phyloP scores from a whole-genome alignment of 768 basidiomycete species.

The Xerocomellus amylosporus region DNA sequence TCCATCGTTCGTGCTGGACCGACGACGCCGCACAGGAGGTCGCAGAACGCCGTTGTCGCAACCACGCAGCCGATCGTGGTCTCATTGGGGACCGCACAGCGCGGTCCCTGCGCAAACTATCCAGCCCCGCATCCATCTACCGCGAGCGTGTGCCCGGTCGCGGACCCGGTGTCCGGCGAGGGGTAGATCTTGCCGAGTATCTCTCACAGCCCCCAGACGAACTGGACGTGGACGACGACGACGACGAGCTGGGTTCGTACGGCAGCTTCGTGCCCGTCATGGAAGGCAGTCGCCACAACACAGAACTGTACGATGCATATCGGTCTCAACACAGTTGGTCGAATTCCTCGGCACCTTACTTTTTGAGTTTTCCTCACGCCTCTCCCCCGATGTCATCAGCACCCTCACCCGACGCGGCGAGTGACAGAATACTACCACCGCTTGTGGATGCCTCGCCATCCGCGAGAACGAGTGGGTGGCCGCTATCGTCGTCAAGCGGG shows the following conservation, averaged over 20 bases:
- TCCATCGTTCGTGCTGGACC: not conserved
- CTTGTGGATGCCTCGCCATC: conserved; percentile 28
- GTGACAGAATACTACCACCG: conserved; percentile 29
- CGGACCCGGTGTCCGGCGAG: conserved; percentile 29
- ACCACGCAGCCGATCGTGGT: conserved; percentile 48
- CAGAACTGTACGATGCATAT: conserved; percentile 67
- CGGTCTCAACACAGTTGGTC: conserved; percentile 36
- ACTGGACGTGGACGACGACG: conserved; percentile 62
- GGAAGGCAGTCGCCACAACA: conserved; percentile 56
- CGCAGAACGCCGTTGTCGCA: conserved; percentile 65
- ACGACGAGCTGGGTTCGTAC: conserved; percentile 57
- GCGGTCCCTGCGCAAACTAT: conserved; percentile 56
- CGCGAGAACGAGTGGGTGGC: conserved; percentile 20
- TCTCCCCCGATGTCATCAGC: conserved; percentile 28
- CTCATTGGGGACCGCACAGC: conserved; percentile 69
- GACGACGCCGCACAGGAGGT: conserved; percentile 53
- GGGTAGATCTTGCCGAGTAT: conserved; percentile 49
- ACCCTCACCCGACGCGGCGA: conserved; percentile 24
- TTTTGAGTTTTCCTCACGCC: conserved; percentile 21
- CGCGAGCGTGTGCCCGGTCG: conserved; percentile 43
- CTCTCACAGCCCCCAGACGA: conserved; percentile 52
- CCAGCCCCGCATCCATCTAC: conserved; percentile 52
- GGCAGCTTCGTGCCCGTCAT: conserved; percentile 33
- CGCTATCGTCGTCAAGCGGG: conserved; percentile 23
- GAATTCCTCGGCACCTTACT: conserved; percentile 26